Evolutionary conservation across 805 yeast genomes (phyloP).

Genomic region (Teunomyces pallodes): DNA sequence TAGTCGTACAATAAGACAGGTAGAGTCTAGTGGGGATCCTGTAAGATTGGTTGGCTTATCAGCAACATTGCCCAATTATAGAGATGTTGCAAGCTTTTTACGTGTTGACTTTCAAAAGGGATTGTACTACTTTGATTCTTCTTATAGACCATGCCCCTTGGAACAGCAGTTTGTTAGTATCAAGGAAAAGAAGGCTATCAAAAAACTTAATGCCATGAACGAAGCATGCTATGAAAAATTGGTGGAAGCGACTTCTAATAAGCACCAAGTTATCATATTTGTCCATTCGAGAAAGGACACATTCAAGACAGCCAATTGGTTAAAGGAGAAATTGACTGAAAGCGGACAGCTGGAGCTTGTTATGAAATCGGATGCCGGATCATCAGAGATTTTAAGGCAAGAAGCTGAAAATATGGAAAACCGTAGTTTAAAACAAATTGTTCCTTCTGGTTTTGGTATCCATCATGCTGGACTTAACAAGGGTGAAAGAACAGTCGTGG

Average conservation of each 20-base stretch:
- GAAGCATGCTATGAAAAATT: conserved; percentile 82
- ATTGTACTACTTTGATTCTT: conserved; percentile 75
- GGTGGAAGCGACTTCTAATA: conserved; percentile 54
- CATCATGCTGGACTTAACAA: conserved; percentile 89
- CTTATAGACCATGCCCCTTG: conserved; percentile 89
- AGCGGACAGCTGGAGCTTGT: conserved; percentile 48
- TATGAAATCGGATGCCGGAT: conserved; percentile 51
- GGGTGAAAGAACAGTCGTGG: conserved; percentile 72
- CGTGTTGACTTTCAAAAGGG: conserved; percentile 59
- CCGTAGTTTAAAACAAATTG: conserved; percentile 52
- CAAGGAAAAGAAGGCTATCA: conserved; percentile 77
- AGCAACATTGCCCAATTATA: conserved; percentile 88
- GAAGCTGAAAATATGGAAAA: conserved; percentile 61
- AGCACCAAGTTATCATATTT: conserved; percentile 81
- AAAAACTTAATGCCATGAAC: conserved; percentile 78
- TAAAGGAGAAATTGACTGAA: conserved; percentile 60
- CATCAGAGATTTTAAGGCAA: conserved; percentile 57
- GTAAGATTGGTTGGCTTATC: conserved; percentile 83
- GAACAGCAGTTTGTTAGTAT: conserved; percentile 87
- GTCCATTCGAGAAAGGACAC: conserved; percentile 96
- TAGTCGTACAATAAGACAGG: conserved; percentile 60
- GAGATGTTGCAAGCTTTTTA: conserved; percentile 81
- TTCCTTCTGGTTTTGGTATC: conserved; percentile 76
- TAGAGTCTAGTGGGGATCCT: conserved; percentile 41
- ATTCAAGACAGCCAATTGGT: conserved; percentile 72